These are phyloP conservation scores for Naumovozyma dairenensis DNA, from an alignment of 805 yeast genomes.

Conservation along the genomic window DNA sequence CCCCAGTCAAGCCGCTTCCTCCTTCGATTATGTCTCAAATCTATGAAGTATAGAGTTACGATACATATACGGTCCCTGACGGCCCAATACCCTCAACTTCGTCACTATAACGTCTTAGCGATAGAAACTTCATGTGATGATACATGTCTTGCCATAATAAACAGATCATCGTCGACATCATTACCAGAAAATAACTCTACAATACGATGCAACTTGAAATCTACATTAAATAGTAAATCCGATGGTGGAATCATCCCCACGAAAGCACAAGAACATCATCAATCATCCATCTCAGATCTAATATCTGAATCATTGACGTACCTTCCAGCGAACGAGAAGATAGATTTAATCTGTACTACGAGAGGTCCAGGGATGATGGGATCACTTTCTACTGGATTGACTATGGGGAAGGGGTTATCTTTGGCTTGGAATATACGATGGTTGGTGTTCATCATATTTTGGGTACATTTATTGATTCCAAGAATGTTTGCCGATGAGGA, in stretches of 20 bases:
- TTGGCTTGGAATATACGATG: conserved; percentile 70
- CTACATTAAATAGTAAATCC: conserved; percentile 53
- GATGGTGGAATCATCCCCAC: conserved; percentile 87
- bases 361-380: conserved; percentile 97
- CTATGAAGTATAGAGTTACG: too few species aligned
- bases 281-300: conserved; percentile 42
- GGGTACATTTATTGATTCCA: conserved; percentile 76
- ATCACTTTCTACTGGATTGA: conserved; percentile 70
- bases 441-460: conserved; percentile 92
- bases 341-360: conserved; percentile 80
- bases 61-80: too few species aligned
- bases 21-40: too few species aligned
- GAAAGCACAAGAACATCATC: conserved; percentile 74
- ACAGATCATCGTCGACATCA: too few species aligned
- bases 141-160: conserved; percentile 65
- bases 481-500: conserved; percentile 35
- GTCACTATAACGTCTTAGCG: conserved; percentile 63
- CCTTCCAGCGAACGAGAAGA: conserved; percentile 19
- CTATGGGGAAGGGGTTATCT: conserved; percentile 75
- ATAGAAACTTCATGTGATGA: conserved; percentile 95
- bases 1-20: too few species aligned
- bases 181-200: conserved; percentile 6
- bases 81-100: too few species aligned
- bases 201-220: conserved; percentile 45
- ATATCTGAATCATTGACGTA: conserved; percentile 35